Percentiles rank a stretch among this genome's conserved stretches.
Evolutionary conservation across 169 alveolate genomes (phyloP).

Genomic region (Miamiensis avidus): DNA sequence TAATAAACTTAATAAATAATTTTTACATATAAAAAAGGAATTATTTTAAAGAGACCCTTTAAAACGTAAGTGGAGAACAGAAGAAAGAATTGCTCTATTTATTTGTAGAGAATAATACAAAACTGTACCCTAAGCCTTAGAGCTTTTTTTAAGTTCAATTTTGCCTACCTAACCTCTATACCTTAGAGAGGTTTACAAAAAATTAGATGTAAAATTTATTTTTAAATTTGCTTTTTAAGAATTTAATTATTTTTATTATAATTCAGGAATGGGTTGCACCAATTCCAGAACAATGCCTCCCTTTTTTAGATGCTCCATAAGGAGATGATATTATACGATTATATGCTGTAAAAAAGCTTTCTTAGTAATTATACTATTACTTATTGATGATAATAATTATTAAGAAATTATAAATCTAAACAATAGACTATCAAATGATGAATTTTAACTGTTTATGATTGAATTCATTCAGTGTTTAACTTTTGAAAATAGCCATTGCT

Average conservation of each 20-base stretch:
- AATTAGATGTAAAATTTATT: background rate
- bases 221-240: no score
- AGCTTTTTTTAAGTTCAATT: constrained; percentile 33
- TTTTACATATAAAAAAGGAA: constrained; percentile 49
- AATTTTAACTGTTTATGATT: constrained; percentile 61
- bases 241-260: background rate
- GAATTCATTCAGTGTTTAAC: constrained; percentile 80
- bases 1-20: no score
- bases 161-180: constrained; percentile 42
- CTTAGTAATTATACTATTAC: constrained; percentile 12
- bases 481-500: constrained; percentile 81
- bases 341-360: constrained; percentile 28
- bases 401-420: constrained; percentile 26
- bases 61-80: constrained; percentile 18
- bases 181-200: constrained; percentile 27
- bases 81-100: constrained; percentile 26
- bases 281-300: constrained; percentile 35
- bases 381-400: background rate
- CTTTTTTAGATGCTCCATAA: constrained; percentile 44
- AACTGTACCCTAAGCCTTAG: constrained; percentile 30
- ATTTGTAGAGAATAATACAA: constrained; percentile 43
- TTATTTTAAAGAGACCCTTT: constrained; percentile 60
- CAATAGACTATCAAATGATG: constrained; percentile 52
- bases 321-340: constrained; percentile 40
- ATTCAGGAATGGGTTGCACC: constrained; percentile 38